phyloP scores from a whole-genome alignment of 192 early-diverging fungal species.

The Coemansia sp. region DNA sequence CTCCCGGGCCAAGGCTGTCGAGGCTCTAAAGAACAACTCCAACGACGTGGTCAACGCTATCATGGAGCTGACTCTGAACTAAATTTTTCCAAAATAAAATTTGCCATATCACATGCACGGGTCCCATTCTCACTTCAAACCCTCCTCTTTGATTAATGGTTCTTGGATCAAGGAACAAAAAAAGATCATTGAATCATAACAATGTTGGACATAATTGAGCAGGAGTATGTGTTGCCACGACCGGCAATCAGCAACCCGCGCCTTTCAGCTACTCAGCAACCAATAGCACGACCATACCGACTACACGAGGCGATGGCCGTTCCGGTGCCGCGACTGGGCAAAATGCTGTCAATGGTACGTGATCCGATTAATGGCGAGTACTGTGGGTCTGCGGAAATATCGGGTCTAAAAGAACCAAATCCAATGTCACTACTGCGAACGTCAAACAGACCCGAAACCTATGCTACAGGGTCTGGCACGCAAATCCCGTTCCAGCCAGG shows the following conservation, averaged over 20 bases:
- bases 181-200: too few relatives aligned
- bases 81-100: not conserved
- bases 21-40: slow-evolving; percentile 81
- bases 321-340: slow-evolving; percentile 21
- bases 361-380: slow-evolving; percentile 40
- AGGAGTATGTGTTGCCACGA: slow-evolving; percentile 32
- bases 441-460: slow-evolving; percentile 25
- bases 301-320: slow-evolving; percentile 27
- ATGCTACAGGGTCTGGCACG: slow-evolving; percentile 24
- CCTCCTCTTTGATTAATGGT: too few relatives aligned
- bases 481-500: slow-evolving; percentile 51
- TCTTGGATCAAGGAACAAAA: too few relatives aligned
- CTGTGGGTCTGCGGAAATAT: slow-evolving; percentile 23
- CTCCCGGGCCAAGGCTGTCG: slow-evolving; percentile 83
- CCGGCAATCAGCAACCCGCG: slow-evolving; percentile 23
- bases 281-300: slow-evolving; percentile 8
- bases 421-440: slow-evolving; percentile 43
- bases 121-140: not conserved
- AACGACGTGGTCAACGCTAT: slow-evolving; percentile 97
- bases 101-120: slow-evolving; percentile 1
- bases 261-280: slow-evolving; percentile 30
- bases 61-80: slow-evolving; percentile 68
- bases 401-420: slow-evolving; percentile 5
- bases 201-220: slow-evolving; percentile 29
- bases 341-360: slow-evolving; percentile 30